Conservation (phyloP, 2,329 filamentous ascomycete species). For the Fusarium bactridioides region DNA sequence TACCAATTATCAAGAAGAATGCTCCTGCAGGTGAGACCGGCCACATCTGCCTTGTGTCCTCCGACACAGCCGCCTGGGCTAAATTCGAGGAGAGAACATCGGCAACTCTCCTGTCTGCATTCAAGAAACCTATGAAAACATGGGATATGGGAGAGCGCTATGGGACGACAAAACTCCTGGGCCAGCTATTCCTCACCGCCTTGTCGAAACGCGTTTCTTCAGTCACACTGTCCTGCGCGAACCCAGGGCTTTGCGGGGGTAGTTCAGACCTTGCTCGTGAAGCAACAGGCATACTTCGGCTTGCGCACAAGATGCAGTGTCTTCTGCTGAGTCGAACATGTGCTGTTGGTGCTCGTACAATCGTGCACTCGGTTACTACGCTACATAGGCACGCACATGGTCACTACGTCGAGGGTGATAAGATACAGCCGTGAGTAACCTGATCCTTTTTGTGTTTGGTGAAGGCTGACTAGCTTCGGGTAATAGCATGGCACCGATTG, state of each 20-base stretch:
- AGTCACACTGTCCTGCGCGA: background rate
- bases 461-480: accelerated
- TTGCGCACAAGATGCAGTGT: background rate
- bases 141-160: background rate
- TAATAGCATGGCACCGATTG: background rate
- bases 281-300: background rate
- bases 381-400: background rate
- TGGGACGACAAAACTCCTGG: background rate
- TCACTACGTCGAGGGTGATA: background rate
- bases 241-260: background rate
- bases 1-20: background rate
- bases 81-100: background rate
- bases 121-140: background rate
- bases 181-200: background rate
- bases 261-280: background rate
- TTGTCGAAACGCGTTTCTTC: background rate
- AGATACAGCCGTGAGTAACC: background rate
- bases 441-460: accelerated
- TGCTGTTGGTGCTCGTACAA: background rate
- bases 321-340: background rate
- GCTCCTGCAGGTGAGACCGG: background rate
- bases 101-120: background rate
- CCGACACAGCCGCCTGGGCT: background rate
- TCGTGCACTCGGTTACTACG: background rate
- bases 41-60: background rate